Conservation (phyloP, 169 alveolate genomes). For the Blepharisma undulans region DNA sequence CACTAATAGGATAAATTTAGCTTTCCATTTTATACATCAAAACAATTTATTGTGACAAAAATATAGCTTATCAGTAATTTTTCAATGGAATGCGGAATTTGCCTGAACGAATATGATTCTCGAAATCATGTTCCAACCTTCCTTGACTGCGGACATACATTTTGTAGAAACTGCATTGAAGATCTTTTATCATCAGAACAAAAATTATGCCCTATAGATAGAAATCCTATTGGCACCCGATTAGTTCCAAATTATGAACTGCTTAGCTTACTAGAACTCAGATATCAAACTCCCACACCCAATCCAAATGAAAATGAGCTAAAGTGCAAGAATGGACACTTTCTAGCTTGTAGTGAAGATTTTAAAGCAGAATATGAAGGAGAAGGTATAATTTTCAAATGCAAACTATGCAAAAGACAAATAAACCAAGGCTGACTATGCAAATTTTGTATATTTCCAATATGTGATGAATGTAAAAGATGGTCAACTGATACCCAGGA, state of each 20-base stretch:
- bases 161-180: not conserved
- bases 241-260: not conserved
- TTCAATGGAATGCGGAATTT: conserved; percentile 28
- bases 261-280: not conserved
- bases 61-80: not conserved
- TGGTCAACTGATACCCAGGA: not conserved
- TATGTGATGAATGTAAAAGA: conserved; percentile 6
- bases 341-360: not conserved
- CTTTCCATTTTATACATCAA: not conserved
- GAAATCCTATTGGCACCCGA: not conserved
- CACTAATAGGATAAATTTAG: not conserved
- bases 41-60: not conserved
- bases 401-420: not conserved
- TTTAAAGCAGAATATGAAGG: not conserved
- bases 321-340: not conserved
- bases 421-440: not conserved
- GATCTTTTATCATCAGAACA: not conserved
- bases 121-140: not conserved
- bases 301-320: not conserved
- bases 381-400: not conserved
- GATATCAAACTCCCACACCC: not conserved
- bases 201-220: not conserved
- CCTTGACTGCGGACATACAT: conserved; percentile 28
- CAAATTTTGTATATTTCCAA: not conserved
- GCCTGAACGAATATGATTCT: conserved; percentile 2